phyloP scores from a whole-genome alignment of 768 basidiomycete genomes.

The Pleurotus djamor region DNA sequence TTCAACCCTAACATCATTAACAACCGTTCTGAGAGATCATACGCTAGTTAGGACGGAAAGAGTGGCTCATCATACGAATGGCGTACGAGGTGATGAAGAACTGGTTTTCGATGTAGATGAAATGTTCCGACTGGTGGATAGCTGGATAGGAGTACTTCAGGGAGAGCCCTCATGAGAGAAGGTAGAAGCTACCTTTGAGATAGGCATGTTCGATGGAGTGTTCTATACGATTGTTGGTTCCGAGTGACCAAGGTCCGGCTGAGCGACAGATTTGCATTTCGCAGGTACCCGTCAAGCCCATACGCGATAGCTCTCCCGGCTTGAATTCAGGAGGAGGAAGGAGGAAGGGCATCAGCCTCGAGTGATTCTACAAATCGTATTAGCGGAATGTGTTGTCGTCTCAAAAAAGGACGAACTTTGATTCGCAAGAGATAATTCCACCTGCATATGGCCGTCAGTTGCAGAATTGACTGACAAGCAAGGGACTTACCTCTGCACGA shows the following conservation, averaged over 20 bases:
- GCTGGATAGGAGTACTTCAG: conserved; percentile 40
- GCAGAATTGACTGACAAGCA: not conserved
- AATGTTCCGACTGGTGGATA: conserved; percentile 92
- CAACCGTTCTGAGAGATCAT: conserved; percentile 58
- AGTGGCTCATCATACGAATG: not conserved
- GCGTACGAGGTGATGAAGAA: conserved; percentile 88
- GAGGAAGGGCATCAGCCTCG: conserved; percentile 89
- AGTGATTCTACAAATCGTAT: conserved; percentile 66
- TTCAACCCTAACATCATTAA: conserved; percentile 84
- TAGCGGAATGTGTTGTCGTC: not conserved
- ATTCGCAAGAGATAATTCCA: conserved; percentile 95
- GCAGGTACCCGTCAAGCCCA: conserved; percentile 92
- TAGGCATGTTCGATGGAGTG: conserved; percentile 96
- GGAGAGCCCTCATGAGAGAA: not conserved
- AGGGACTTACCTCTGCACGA: conserved; percentile 73
- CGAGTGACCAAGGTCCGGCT: conserved; percentile 95
- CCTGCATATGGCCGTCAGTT: conserved; percentile 33
- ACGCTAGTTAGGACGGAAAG: not conserved
- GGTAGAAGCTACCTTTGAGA: conserved; percentile 60
- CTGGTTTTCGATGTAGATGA: conserved; percentile 97
- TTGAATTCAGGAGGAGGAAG: conserved; percentile 93
- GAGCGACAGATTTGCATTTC: conserved; percentile 97
- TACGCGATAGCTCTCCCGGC: conserved; percentile 68
- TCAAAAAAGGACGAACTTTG: conserved; percentile 53
- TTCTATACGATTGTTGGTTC: conserved; percentile 81